phyloP scores from a whole-genome alignment of 2,329 filamentous ascomycete species.

The Aspergillus ochraceoroseus region DNA sequence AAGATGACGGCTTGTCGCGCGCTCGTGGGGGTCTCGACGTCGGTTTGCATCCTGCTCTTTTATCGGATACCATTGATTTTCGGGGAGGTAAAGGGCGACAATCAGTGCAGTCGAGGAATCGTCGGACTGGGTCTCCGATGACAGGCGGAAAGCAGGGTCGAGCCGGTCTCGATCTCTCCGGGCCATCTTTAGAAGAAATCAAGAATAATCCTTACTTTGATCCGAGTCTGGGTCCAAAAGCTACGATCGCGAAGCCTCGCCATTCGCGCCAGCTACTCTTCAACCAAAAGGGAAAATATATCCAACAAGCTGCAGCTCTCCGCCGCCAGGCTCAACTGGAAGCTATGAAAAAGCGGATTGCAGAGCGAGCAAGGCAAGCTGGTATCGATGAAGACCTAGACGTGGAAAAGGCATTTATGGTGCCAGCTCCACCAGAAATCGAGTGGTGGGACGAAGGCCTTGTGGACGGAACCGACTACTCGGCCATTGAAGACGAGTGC shows the following conservation, averaged over 20 bases:
- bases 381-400: conserved; percentile 88
- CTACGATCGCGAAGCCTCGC: conserved; percentile 56
- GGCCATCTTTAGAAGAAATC: conserved; percentile 54
- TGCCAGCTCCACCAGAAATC: conserved; percentile 76
- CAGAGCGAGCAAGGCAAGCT: conserved; percentile 78
- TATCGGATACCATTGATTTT: conserved; percentile 48
- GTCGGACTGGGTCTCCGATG: conserved; percentile 46
- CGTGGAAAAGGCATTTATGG: conserved; percentile 80
- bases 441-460: conserved; percentile 98
- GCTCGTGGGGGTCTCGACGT: conserved; percentile 67
- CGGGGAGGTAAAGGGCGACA: conserved; percentile 42
- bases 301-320: conserved; percentile 84
- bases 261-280: conserved; percentile 75
- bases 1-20: conserved; percentile 46
- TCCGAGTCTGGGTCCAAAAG: conserved; percentile 58
- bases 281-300: conserved; percentile 96
- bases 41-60: conserved; percentile 70
- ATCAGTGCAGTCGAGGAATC: conserved; percentile 50
- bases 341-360: conserved; percentile 90
- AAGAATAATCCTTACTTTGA: conserved; percentile 80
- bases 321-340: conserved; percentile 84
- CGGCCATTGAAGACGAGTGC: conserved; percentile 58
- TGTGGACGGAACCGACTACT: conserved; percentile 69
- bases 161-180: conserved; percentile 53
- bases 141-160: conserved; percentile 40